Conservation (phyloP, 495 filamentous ascomycete species). For the Cenococcum geophilum region DNA sequence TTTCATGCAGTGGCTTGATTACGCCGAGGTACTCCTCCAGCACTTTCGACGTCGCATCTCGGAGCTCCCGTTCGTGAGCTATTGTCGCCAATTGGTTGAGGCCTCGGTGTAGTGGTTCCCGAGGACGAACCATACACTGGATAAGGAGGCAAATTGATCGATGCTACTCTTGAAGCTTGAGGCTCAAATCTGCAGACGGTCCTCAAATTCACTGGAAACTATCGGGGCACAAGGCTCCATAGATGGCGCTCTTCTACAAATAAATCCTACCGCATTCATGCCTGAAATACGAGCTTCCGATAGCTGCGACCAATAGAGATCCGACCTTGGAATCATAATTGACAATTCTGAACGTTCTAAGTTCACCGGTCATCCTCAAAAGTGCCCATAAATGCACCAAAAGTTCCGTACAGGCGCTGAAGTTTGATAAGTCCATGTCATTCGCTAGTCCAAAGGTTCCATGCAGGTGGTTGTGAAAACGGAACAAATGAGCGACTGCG, state of each 20-base stretch:
- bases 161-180: neutral
- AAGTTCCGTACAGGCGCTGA: neutral
- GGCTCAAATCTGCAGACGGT: neutral
- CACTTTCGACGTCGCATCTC: neutral
- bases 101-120: neutral
- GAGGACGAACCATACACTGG: neutral
- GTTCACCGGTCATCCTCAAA: neutral
- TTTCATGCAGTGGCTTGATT: neutral
- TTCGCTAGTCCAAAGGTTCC: neutral
- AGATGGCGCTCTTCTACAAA: neutral
- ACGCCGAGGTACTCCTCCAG: neutral
- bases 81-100: neutral
- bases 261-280: neutral
- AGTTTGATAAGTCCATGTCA: neutral
- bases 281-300: neutral
- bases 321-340: neutral
- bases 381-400: neutral
- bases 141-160: neutral
- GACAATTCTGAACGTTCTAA: neutral
- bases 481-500: neutral
- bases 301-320: neutral
- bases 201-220: neutral
- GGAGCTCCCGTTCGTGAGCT: neutral
- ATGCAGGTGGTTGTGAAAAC: neutral
- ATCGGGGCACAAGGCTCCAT: neutral